These are phyloP conservation scores for Afroboletus lepidellus DNA, from an alignment of 1,284 basidiomycete genomes.

Conservation along the genomic window DNA sequence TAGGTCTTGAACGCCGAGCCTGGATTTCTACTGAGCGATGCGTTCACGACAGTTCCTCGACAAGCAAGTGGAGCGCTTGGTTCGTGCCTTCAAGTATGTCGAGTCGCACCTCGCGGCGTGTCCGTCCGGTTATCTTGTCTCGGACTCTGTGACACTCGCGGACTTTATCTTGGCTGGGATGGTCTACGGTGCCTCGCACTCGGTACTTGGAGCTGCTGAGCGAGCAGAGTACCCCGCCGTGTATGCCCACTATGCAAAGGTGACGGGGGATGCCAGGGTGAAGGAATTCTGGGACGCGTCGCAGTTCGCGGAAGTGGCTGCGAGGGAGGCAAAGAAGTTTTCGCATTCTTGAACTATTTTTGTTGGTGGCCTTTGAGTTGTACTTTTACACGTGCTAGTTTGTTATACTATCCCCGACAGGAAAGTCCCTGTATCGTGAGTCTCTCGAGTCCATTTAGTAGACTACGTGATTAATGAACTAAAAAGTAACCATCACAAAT, in stretches of 20 bases:
- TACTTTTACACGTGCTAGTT: background rate
- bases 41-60: background rate
- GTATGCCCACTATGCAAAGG: constrained; percentile 47
- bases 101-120: constrained; percentile 49
- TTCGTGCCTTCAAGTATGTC: constrained; percentile 35
- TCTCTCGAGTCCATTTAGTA: no score
- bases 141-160: constrained; percentile 58
- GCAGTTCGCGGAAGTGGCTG: background rate
- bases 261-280: constrained; percentile 47
- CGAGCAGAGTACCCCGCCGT: constrained; percentile 45
- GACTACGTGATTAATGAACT: no score
- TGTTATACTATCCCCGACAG: background rate
- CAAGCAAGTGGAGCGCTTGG: constrained; percentile 14
- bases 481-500: no score
- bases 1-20: background rate
- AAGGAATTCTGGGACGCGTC: constrained; percentile 17
- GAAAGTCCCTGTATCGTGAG: no score
- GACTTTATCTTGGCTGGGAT: constrained; percentile 49
- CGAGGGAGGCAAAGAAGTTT: background rate
- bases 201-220: constrained; percentile 36
- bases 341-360: background rate
- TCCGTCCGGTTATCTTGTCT: constrained; percentile 45
- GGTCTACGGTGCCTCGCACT: constrained; percentile 22
- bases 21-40: background rate
- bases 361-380: background rate